Percentiles rank a stretch among this genome's conserved stretches.
phyloP scores from a whole-genome alignment of 495 filamentous ascomycete species.

The Penicillium robsamsonii region DNA sequence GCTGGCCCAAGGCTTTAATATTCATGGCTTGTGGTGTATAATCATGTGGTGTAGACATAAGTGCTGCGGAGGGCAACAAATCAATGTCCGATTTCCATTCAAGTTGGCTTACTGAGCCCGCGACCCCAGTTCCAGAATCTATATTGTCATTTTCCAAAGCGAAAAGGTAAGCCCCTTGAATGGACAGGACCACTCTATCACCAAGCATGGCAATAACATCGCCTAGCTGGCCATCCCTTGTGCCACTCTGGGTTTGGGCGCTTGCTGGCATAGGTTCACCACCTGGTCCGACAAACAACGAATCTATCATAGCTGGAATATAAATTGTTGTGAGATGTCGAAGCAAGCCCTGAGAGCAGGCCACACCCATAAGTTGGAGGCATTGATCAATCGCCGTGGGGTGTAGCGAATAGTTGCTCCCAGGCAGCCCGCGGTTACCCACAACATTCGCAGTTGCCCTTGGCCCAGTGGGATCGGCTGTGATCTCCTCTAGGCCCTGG shows the following conservation, averaged over 20 bases:
- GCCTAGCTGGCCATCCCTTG: neutral
- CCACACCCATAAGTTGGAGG: conserved; percentile 38
- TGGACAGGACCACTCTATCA: neutral
- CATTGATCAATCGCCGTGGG: conserved; percentile 42
- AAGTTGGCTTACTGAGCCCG: neutral
- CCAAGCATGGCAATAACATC: neutral
- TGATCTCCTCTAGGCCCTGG: conserved; percentile 27
- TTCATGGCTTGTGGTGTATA: neutral
- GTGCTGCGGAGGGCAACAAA: neutral
- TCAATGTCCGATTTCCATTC: conserved; percentile 7
- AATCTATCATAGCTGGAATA: conserved; percentile 2
- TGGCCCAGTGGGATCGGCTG: conserved; percentile 12
- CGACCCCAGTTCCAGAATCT: neutral
- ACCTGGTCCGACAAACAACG: neutral
- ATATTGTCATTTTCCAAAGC: conserved; percentile 1
- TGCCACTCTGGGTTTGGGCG: neutral
- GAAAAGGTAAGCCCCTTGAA: neutral
- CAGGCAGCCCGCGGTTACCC: neutral
- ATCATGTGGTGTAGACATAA: neutral
- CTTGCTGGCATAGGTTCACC: neutral
- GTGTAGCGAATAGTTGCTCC: conserved; percentile 34
- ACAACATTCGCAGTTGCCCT: conserved; percentile 13
- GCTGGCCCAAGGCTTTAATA: conserved; percentile 5
- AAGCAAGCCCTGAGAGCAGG: conserved; percentile 16
- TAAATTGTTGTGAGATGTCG: conserved; percentile 24